A percentile compares a stretch with the other conserved stretches of the same genome.
These are phyloP conservation scores for Priceomyces medius DNA, from an alignment of 805 yeast species.

Conservation along the genomic window DNA sequence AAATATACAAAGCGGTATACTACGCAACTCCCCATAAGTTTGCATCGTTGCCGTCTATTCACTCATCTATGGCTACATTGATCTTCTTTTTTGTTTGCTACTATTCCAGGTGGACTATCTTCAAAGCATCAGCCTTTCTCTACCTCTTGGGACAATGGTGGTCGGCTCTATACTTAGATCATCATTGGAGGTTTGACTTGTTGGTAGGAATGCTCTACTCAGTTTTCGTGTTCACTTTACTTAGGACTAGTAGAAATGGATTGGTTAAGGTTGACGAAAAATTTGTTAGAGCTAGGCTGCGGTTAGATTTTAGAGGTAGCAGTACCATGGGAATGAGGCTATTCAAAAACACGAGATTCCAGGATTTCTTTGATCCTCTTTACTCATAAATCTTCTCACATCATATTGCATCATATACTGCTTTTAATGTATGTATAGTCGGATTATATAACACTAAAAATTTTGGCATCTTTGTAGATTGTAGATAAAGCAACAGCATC, in stretches of 20 bases:
- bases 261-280: conserved; percentile 32
- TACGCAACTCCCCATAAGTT: conserved; percentile 68
- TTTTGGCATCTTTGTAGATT: no score
- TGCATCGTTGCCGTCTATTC: conserved; percentile 64
- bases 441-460: no score
- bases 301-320: conserved; percentile 41
- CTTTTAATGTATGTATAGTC: background rate
- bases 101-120: conserved; percentile 34
- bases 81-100: conserved; percentile 45
- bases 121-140: conserved; percentile 34
- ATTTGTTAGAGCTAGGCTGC: conserved; percentile 38
- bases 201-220: conserved; percentile 57
- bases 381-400: background rate
- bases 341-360: conserved; percentile 47
- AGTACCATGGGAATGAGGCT: conserved; percentile 66
- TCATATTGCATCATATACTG: background rate
- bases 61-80: conserved; percentile 62
- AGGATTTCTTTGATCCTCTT: conserved; percentile 53
- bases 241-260: conserved; percentile 29
- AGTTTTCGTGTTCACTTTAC: conserved; percentile 38
- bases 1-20: conserved; percentile 59
- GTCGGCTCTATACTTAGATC: conserved; percentile 72
- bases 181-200: conserved; percentile 67
- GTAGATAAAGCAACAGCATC: no score
- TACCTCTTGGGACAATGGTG: conserved; percentile 67